phyloP scores from a whole-genome alignment of 352 stramenopile species.

The Globisporangium nunn region DNA sequence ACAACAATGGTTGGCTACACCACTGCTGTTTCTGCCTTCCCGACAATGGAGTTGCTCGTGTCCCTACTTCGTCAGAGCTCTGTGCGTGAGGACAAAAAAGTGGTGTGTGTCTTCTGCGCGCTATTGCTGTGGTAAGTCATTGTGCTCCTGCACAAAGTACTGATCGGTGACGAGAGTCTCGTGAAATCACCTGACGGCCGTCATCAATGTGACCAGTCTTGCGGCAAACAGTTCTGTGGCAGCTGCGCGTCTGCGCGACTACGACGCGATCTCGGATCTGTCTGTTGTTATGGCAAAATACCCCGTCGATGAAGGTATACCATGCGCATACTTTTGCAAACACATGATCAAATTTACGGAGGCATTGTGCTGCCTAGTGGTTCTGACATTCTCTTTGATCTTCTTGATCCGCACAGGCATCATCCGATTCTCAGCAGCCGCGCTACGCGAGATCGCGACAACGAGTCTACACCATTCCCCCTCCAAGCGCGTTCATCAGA shows the following conservation, averaged over 20 bases:
- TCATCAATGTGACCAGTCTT: slow-evolving; percentile 19
- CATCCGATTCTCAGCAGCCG: slow-evolving; percentile 52
- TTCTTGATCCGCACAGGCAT: too few species aligned
- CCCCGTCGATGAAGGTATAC: slow-evolving; percentile 50
- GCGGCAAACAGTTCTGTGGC: slow-evolving; percentile 36
- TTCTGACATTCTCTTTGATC: too few species aligned
- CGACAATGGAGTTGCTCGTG: slow-evolving; percentile 35
- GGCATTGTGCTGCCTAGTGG: background rate
- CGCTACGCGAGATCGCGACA: slow-evolving; percentile 45
- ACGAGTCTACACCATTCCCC: slow-evolving; percentile 52
- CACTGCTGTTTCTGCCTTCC: slow-evolving; percentile 10
- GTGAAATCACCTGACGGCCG: too few species aligned
- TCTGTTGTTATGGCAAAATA: slow-evolving; percentile 73
- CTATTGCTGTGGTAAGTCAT: slow-evolving; percentile 46
- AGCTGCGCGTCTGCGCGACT: slow-evolving; percentile 32
- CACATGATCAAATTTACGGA: background rate
- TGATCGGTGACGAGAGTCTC: background rate
- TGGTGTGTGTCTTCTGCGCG: slow-evolving; percentile 53
- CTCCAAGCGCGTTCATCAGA: slow-evolving; percentile 55
- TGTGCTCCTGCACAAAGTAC: slow-evolving; percentile 10
- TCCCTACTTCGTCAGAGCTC: slow-evolving; percentile 50
- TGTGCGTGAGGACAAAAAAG: slow-evolving; percentile 65
- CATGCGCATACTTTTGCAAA: too few species aligned
- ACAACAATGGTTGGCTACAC: slow-evolving; percentile 23
- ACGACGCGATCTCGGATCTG: slow-evolving; percentile 53